phyloP scores from a whole-genome alignment of 257 asterid genomes.

The Petunia axillaris region DNA sequence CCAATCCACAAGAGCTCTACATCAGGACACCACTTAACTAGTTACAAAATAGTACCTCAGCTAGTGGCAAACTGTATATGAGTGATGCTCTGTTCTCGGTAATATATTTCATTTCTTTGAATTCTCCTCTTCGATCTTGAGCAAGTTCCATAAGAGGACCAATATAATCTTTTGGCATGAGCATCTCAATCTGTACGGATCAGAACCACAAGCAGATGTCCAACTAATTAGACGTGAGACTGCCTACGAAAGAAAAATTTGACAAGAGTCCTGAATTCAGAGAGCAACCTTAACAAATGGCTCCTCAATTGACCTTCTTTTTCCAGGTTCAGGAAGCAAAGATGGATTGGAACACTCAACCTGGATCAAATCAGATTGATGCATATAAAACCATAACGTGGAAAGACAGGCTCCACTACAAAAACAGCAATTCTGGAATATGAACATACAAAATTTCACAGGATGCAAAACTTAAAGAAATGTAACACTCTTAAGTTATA shows the following conservation, averaged over 20 bases:
- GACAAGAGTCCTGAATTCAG: slow-evolving; percentile 7
- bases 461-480: slow-evolving; percentile 12
- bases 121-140: slow-evolving; percentile 95
- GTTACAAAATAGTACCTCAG: slow-evolving; percentile 70
- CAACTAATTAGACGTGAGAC: slow-evolving; percentile 31
- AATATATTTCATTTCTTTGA: slow-evolving; percentile 90
- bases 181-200: slow-evolving; percentile 78
- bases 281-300: slow-evolving; percentile 84
- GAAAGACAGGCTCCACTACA: not conserved
- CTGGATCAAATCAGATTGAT: slow-evolving; percentile 45
- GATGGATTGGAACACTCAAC: slow-evolving; percentile 97
- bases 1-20: not conserved
- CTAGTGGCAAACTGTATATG: slow-evolving; percentile 81
- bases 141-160: slow-evolving; percentile 99
- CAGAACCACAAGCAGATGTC: slow-evolving; percentile 33
- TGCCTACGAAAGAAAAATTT: not conserved
- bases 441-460: not conserved
- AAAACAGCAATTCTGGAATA: not conserved
- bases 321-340: slow-evolving; percentile 95
- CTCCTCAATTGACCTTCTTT: slow-evolving; percentile 87
- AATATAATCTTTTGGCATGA: slow-evolving; percentile 92
- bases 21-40: slow-evolving; percentile 23
- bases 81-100: slow-evolving; percentile 84
- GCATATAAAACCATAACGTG: slow-evolving; percentile 2
- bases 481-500: not conserved